Evolutionary conservation across 2,329 filamentous ascomycete species (phyloP).

Genomic region (Colletotrichum endophyticum): DNA sequence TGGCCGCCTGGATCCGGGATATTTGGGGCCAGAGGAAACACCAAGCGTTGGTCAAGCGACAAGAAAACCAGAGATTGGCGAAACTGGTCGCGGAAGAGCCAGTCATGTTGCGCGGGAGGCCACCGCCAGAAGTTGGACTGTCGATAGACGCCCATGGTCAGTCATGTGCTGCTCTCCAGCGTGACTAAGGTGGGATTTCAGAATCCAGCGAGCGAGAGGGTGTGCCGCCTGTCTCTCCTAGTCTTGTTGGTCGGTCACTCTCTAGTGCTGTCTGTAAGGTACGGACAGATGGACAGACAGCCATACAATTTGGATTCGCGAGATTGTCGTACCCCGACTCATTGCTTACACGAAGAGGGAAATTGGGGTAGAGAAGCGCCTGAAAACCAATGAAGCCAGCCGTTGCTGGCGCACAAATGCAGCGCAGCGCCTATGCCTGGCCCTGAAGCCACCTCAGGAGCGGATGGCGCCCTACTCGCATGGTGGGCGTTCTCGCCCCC

Average conservation of each 20-base stretch:
- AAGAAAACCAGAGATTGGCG: conserved; percentile 1
- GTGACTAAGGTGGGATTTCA: background rate
- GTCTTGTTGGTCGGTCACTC: background rate
- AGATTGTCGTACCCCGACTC: conserved; percentile 2
- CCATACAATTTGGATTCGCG: background rate
- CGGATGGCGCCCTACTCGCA: background rate
- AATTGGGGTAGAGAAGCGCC: background rate
- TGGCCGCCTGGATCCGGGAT: background rate
- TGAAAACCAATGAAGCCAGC: background rate
- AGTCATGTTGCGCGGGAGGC: background rate
- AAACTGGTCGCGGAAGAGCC: background rate
- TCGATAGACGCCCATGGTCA: background rate
- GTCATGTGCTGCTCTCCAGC: background rate
- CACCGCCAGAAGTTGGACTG: background rate
- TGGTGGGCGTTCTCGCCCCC: background rate
- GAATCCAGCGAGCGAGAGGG: background rate
- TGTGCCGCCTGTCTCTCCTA: background rate
- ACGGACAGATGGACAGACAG: background rate
- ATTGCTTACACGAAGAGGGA: background rate
- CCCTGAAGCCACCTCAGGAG: background rate
- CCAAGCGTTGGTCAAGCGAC: background rate
- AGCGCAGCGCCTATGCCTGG: background rate
- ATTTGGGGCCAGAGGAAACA: background rate
- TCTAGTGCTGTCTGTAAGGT: background rate
- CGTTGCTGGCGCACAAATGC: background rate